Conservation (phyloP, 108 stramenopile species). For the Pseudonitzschia multiseries region DNA sequence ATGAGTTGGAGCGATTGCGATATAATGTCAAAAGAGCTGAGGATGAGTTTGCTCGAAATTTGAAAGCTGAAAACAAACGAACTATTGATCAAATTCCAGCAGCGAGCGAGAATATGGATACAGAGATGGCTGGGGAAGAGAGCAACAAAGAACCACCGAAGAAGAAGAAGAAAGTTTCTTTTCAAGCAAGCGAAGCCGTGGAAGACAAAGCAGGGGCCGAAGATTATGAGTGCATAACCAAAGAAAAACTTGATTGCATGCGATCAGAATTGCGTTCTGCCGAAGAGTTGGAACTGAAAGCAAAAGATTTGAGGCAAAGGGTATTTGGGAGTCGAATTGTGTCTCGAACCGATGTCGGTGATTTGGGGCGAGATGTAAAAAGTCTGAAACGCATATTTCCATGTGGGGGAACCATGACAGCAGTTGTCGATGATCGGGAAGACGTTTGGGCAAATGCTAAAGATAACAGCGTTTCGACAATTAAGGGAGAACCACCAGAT, state of each 20-base stretch:
- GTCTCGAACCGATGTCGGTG: slow-evolving; percentile 82
- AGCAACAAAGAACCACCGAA: slow-evolving; percentile 6
- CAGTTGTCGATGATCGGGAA: slow-evolving; percentile 86
- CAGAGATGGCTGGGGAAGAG: background rate
- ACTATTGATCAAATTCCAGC: slow-evolving; percentile 10
- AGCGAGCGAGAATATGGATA: background rate
- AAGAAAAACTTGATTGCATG: slow-evolving; percentile 50
- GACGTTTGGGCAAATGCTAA: slow-evolving; percentile 90
- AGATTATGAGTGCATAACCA: slow-evolving; percentile 23
- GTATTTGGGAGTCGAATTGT: slow-evolving; percentile 87
- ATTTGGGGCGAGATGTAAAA: slow-evolving; percentile 83
- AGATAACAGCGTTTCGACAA: slow-evolving; percentile 51
- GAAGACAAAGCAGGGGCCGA: slow-evolving; percentile 9
- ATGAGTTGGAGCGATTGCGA: slow-evolving; percentile 41
- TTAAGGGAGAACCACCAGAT: slow-evolving; percentile 81
- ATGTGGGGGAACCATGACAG: slow-evolving; percentile 84
- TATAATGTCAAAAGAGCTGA: slow-evolving; percentile 36
- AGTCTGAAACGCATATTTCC: slow-evolving; percentile 82
- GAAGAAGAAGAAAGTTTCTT: slow-evolving; percentile 47
- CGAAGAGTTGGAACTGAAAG: slow-evolving; percentile 64
- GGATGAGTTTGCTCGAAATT: slow-evolving; percentile 15
- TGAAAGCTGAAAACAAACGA: slow-evolving; percentile 18
- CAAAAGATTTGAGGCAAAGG: slow-evolving; percentile 54
- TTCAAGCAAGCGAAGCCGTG: slow-evolving; percentile 24
- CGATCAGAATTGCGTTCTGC: slow-evolving; percentile 49